phyloP scores from a whole-genome alignment of 2,329 filamentous ascomycete species.

The Cercospora janseana region DNA sequence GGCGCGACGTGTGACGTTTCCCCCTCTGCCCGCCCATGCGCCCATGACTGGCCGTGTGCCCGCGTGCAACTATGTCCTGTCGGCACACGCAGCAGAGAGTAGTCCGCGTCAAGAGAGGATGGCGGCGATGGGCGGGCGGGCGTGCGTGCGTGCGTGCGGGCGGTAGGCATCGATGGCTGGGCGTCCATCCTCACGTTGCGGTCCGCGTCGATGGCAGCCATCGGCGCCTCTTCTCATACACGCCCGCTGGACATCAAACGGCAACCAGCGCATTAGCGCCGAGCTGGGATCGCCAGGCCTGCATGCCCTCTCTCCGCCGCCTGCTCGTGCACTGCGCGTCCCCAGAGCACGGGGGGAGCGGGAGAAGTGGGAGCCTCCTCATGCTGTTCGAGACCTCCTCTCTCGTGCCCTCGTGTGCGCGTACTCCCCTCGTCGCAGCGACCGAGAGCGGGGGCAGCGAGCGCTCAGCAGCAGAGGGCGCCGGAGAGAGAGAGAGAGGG shows the following conservation, averaged over 20 bases:
- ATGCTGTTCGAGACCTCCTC: no score
- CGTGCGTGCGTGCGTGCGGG: background rate
- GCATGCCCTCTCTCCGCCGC: background rate
- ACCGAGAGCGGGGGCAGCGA: no score
- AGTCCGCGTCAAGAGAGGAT: background rate
- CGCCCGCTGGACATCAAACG: conserved; percentile 1
- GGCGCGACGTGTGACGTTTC: background rate
- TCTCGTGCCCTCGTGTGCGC: no score
- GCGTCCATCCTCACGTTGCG: no score
- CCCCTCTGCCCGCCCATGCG: background rate
- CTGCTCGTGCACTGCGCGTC: background rate
- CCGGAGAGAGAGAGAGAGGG: background rate
- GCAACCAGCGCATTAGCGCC: background rate
- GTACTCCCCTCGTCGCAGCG: no score
- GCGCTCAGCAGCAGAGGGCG: no score
- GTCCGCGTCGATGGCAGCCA: background rate
- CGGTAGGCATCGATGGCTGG: no score
- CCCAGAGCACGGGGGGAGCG: background rate
- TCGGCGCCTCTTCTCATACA: background rate
- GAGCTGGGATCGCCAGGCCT: background rate
- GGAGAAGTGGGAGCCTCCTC: background rate
- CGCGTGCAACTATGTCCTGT: no score
- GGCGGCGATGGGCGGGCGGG: background rate
- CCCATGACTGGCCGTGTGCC: no score
- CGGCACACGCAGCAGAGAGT: no score